phyloP scores from a whole-genome alignment of 371 early-diverging fungal species.

The Funneliformis caledonium region DNA sequence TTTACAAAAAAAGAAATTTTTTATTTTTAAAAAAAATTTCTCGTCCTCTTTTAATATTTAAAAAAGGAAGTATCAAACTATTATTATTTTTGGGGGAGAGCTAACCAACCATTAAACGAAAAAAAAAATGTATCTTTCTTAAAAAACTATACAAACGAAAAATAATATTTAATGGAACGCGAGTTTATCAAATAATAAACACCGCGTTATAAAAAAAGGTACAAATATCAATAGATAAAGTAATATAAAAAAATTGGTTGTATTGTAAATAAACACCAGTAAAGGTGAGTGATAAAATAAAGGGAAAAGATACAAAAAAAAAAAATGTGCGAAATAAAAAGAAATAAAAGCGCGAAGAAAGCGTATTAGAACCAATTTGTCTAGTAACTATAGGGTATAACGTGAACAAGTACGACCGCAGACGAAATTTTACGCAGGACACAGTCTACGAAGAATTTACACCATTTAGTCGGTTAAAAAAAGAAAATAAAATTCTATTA shows the following conservation, averaged over 20 bases:
- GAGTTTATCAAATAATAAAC: background rate
- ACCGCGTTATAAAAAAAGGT: background rate
- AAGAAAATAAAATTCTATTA: background rate
- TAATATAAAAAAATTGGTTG: background rate
- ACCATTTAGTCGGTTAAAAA: background rate
- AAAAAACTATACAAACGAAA: background rate
- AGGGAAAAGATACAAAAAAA: background rate
- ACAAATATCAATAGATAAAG: background rate
- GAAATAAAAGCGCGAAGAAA: constrained; percentile 23
- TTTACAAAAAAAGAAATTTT: constrained; percentile 18
- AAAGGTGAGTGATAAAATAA: background rate
- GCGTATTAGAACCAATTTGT: background rate
- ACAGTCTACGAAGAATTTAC: constrained; percentile 13
- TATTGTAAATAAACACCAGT: background rate
- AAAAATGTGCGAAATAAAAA: background rate
- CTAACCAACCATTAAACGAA: background rate
- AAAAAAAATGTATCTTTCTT: background rate
- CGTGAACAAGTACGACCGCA: background rate
- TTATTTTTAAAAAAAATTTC: background rate
- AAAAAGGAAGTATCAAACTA: background rate
- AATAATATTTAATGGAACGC: background rate
- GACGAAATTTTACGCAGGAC: constrained; percentile 21
- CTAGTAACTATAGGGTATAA: background rate
- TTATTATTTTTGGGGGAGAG: background rate
- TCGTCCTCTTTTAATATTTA: background rate